Base-by-base conservation (phyloP, 176 grass and related monocot species). In the Lolium perenne region DNA sequence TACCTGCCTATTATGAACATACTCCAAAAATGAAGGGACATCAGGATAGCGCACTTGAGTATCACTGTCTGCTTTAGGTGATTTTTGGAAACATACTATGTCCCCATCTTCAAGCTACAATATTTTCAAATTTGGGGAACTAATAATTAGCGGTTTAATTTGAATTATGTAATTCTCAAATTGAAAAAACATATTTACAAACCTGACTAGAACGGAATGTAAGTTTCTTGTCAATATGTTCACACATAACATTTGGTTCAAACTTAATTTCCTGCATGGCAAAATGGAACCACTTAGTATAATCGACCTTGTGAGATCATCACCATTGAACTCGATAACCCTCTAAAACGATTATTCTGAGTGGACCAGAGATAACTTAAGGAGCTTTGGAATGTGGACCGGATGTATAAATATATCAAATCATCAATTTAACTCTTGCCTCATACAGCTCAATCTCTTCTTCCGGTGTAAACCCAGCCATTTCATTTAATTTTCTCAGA, bases 41-140 rank as follows among this genome's bases (percentile, higher is more conserved):
- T 94, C 92, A 84, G 90, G 92, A 91, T 90, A 94, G 60, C 95
- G 84, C 65, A 87, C 84, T 85, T 85, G 90, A 41, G 83, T 80
- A 78, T 85, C 86, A 89, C 70, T 84, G n/a, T 83, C 90, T 68
- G 82, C 40, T 86, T 22, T 38, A 20, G 43, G 75, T 85, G 86
- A 76, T 89, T 89, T 97, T 85, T 93, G 90, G 79, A 89, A 88
- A 86, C 90, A 97, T 47, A 97, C 53, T 50, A 97, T 94, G 78
- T 97, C 95, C 13, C 95, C 95, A 91, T 94, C 95, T 88, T 97
- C 95, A 92, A 97, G 92, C 95, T 97, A 82, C 63, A 92, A 82
- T 71, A 74, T 80, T 57, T 50, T 71, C 6, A 74, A 84, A 83
- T n/a, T 75, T 78, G 23, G 38, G 22, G n/a, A 88, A 74, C 18